A percentile compares a stretch with the other conserved stretches of the same genome.
Evolutionary conservation across 2,329 filamentous ascomycete species (phyloP).

Genomic region (Penicillium capsulatum): DNA sequence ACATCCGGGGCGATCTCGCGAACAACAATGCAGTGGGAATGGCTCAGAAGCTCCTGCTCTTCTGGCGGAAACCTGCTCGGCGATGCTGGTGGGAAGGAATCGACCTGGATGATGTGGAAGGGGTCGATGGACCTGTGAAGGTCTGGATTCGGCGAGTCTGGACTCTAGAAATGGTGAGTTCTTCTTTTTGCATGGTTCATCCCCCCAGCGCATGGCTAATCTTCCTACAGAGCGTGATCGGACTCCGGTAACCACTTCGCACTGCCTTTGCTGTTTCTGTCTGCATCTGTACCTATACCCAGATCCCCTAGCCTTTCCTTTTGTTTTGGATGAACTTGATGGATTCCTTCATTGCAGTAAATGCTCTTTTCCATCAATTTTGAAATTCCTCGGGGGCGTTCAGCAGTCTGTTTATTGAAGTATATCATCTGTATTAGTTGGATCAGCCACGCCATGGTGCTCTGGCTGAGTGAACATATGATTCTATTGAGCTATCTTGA

Average conservation of each 20-base stretch:
- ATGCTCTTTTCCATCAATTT: no score
- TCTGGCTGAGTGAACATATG: constrained; percentile 10
- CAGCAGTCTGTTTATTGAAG: constrained; percentile 4
- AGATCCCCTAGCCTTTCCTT: constrained; percentile 20
- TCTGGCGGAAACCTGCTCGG: constrained; percentile 95
- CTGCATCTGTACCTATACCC: constrained; percentile 21
- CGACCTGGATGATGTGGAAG: constrained; percentile 82
- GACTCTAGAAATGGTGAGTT: constrained; percentile 85
- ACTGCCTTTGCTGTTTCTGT: constrained; percentile 13
- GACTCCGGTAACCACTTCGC: constrained; percentile 54
- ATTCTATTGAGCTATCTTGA: not conserved
- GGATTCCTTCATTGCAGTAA: constrained; percentile 3
- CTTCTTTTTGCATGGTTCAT: no score
- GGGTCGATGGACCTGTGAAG: constrained; percentile 86
- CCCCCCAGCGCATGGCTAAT: constrained; percentile 16
- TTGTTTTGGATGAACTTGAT: constrained; percentile 10
- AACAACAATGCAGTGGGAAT: constrained; percentile 82
- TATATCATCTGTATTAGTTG: constrained; percentile 15
- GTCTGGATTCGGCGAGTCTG: constrained; percentile 98
- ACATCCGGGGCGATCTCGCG: constrained; percentile 72
- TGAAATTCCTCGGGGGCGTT: no score
- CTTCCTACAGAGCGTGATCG: constrained; percentile 67
- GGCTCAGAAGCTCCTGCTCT: constrained; percentile 95
- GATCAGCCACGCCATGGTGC: constrained; percentile 1
- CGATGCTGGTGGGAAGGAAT: constrained; percentile 99